Evolutionary conservation across 2,329 filamentous ascomycete species (phyloP), one percentile per base, ranked within the genome.

Genomic region (Pezicula carpinea): DNA sequence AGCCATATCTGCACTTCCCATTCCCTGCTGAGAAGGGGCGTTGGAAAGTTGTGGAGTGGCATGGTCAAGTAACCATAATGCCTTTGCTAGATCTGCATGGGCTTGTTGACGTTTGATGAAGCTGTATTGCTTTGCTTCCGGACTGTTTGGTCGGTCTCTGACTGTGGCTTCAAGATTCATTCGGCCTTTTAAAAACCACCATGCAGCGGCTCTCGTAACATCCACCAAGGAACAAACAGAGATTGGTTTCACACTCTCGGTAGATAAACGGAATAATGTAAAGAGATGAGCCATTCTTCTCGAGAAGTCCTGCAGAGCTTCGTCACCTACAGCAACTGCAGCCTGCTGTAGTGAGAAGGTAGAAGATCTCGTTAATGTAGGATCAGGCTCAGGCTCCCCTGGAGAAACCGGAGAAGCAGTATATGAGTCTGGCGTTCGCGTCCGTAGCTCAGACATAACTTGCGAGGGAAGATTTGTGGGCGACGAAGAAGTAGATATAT

Each of bases 151-250:
- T 6, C 80, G 76, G 44, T 80, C 82, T 50, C 88, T 77, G 39
- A 95, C 82, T 33, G 84, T 74, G 11, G 70, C 66, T 64, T 96
- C 91, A 43, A 96, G 73, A 8, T 83, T 82, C 59, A 83, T 80
- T 51, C 90, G 83, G 17, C 90, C 91, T 56, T 81, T 85, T 39
- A 95, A 63, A 60, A 96, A 95, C 91, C 91, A 96, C 91, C 91
- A 96, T 1, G 88, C 71, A 3, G 82, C 83, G 19, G 83, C 84
- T 48, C 87, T 78, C 8, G 85, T 74, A 70, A 91, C 85, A 50
- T 89, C 80, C 39, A 76, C 73, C 0, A 85, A 74, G 0, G 80
- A 71, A 43, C 80, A 84, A 23, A 77, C 74, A 46, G 79, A 74
- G 4, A 90, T 63, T 0, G 87, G 82, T 52, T 80, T 82, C 23